Evolutionary conservation across 495 filamentous ascomycete species (phyloP).

Genomic region (Daldinia grandis): DNA sequence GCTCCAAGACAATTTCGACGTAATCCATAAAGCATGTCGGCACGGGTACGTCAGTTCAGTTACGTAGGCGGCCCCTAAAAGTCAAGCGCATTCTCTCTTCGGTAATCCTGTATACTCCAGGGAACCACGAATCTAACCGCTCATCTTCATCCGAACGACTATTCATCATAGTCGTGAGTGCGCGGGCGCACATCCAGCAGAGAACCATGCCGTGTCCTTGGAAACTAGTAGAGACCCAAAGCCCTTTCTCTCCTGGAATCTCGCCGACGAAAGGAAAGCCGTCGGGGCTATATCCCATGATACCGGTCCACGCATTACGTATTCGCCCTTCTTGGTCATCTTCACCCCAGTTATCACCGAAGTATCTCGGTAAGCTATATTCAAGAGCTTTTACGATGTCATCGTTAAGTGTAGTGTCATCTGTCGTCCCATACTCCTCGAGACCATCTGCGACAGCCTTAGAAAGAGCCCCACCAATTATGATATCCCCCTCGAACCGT

Average conservation of each 20-base stretch:
- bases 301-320: conserved; percentile 67
- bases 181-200: conserved; percentile 64
- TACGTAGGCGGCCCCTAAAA: conserved; percentile 53
- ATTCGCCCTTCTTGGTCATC: conserved; percentile 65
- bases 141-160: conserved; percentile 40
- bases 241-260: conserved; percentile 50
- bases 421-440: conserved; percentile 61
- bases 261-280: conserved; percentile 65
- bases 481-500: conserved; percentile 64
- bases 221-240: conserved; percentile 63
- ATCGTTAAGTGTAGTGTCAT: conserved; percentile 65
- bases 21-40: too few species aligned
- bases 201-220: conserved; percentile 69
- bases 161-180: conserved; percentile 61
- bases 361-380: conserved; percentile 59
- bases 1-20: too few species aligned
- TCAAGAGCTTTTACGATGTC: conserved; percentile 62
- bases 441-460: conserved; percentile 56
- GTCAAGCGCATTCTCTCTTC: conserved; percentile 54
- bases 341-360: conserved; percentile 66
- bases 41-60: not conserved
- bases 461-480: conserved; percentile 73
- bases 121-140: conserved; percentile 59
- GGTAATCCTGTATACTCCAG: conserved; percentile 56
- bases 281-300: conserved; percentile 67